A percentile compares a stretch with the other conserved stretches of the same genome.
Conservation (phyloP, 768 basidiomycete genomes). For the Hemileccinum rubropunctum region DNA sequence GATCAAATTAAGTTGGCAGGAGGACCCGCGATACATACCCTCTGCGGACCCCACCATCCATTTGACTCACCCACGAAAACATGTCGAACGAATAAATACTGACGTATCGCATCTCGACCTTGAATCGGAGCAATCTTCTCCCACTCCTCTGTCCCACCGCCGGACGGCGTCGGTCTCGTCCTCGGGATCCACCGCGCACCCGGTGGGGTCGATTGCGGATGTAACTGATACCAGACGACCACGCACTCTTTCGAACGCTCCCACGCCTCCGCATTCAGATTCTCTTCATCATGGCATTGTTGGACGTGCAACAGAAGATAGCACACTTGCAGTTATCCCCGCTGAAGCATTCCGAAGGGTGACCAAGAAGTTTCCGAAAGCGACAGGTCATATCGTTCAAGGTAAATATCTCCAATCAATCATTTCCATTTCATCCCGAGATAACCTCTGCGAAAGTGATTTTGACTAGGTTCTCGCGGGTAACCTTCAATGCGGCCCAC, state of each 20-base stretch:
- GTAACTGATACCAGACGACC: slow-evolving; percentile 3
- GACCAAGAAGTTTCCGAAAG: slow-evolving; percentile 96
- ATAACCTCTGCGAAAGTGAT: slow-evolving; percentile 58
- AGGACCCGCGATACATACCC: slow-evolving; percentile 39
- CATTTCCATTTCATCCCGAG: slow-evolving; percentile 13
- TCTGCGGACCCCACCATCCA: slow-evolving; percentile 27
- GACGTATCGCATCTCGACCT: slow-evolving; percentile 66
- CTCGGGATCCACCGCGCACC: slow-evolving; percentile 66
- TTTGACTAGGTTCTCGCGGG: slow-evolving; percentile 91
- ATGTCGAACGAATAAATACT: slow-evolving; percentile 47
- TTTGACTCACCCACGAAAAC: slow-evolving; percentile 28
- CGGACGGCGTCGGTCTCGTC: slow-evolving; percentile 66
- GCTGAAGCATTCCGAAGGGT: slow-evolving; percentile 94
- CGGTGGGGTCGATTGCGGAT: slow-evolving; percentile 32
- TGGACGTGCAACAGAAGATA: slow-evolving; percentile 91
- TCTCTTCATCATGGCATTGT: slow-evolving; percentile 68
- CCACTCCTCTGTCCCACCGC: slow-evolving; percentile 30
- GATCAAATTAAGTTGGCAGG: slow-evolving; percentile 90
- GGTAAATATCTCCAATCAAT: slow-evolving; percentile 41
- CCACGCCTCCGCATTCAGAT: slow-evolving; percentile 25
- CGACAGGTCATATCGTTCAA: slow-evolving; percentile 94
- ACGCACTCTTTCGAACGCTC: slow-evolving; percentile 13
- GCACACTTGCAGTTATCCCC: slow-evolving; percentile 97
- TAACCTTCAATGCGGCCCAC: slow-evolving; percentile 97
- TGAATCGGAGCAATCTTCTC: slow-evolving; percentile 21